Percentiles rank a stretch among this genome's conserved stretches.
These are phyloP conservation scores for Beauveria scarabaeidicola DNA, from an alignment of 2,329 filamentous ascomycete genomes.

Conservation along the genomic window DNA sequence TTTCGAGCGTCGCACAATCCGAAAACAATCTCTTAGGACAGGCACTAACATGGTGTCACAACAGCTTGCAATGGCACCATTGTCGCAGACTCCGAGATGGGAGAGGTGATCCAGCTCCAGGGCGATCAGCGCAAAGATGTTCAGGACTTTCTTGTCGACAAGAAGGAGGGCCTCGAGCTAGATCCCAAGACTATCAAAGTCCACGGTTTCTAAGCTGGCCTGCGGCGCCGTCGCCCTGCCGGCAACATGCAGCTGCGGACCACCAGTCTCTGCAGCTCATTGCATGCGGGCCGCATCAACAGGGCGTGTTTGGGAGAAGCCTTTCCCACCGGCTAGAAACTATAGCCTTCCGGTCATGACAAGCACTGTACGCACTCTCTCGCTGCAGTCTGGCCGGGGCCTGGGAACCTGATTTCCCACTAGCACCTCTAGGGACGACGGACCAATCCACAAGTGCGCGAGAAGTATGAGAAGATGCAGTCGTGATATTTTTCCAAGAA, in stretches of 20 bases:
- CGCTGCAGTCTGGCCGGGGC: constrained; percentile 17
- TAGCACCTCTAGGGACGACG: constrained; percentile 14
- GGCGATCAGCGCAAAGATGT: constrained; percentile 99
- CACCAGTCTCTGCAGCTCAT: neutral
- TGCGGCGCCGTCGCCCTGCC: constrained; percentile 31
- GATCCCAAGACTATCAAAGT: constrained; percentile 97
- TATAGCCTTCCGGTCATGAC: constrained; percentile 13
- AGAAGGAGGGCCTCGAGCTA: constrained; percentile 88
- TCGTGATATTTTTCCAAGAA: constrained; percentile 14
- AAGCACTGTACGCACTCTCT: neutral
- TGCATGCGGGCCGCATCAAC: constrained; percentile 7
- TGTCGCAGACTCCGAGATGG: constrained; percentile 91
- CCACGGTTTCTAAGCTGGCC: constrained; percentile 40
- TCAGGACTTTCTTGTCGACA: constrained; percentile 93
- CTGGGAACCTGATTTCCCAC: constrained; percentile 21
- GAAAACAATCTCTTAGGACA: neutral
- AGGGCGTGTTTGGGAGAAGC: constrained; percentile 13
- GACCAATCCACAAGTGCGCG: constrained; percentile 21
- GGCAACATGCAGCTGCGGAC: constrained; percentile 9
- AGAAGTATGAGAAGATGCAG: constrained; percentile 6
- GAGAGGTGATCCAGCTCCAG: constrained; percentile 99
- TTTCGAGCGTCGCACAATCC: neutral
- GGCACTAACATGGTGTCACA: constrained; percentile 5
- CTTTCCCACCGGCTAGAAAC: constrained; percentile 6
- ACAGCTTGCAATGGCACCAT: constrained; percentile 99